phyloP scores from a whole-genome alignment of 1,139 yeast species.

The Suzukiozyma palmioleophila region DNA sequence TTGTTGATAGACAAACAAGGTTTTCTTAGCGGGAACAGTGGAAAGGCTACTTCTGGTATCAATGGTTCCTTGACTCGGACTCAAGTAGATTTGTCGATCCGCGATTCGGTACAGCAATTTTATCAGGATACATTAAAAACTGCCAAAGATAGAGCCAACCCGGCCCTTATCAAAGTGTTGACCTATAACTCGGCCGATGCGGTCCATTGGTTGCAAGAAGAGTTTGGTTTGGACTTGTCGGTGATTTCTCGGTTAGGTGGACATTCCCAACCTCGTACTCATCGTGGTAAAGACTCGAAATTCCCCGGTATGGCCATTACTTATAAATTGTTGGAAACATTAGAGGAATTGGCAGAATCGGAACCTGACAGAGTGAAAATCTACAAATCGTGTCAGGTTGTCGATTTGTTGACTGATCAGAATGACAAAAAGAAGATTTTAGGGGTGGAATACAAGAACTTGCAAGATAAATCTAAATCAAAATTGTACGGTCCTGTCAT shows the following conservation, averaged over 20 bases:
- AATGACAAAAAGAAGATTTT: constrained; percentile 23
- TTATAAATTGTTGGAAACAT: constrained; percentile 50
- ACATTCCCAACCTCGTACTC: constrained; percentile 70
- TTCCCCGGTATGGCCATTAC: constrained; percentile 80
- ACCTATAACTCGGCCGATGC: constrained; percentile 56
- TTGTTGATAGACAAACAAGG: constrained; percentile 60
- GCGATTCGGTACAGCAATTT: constrained; percentile 57
- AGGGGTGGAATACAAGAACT: constrained; percentile 49
- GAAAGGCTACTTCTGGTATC: constrained; percentile 80
- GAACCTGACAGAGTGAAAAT: constrained; percentile 52
- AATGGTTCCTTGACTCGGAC: constrained; percentile 69
- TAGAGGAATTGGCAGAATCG: constrained; percentile 45
- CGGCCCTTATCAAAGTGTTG: constrained; percentile 46
- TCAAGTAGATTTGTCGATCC: constrained; percentile 46
- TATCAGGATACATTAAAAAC: constrained; percentile 63
- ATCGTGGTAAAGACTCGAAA: constrained; percentile 61
- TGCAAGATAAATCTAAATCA: constrained; percentile 27
- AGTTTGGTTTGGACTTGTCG: constrained; percentile 57
- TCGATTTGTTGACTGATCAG: constrained; percentile 42
- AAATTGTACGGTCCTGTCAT: constrained; percentile 54
- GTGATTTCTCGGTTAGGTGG: constrained; percentile 71
- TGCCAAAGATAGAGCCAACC: constrained; percentile 59
- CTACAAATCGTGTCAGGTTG: constrained; percentile 51
- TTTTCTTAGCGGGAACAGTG: constrained; percentile 72
- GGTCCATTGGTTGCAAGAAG: constrained; percentile 67